Percentiles rank a stretch among this genome's conserved stretches.
phyloP scores from a whole-genome alignment of 345 rosid species.

The Jatropha curcas region DNA sequence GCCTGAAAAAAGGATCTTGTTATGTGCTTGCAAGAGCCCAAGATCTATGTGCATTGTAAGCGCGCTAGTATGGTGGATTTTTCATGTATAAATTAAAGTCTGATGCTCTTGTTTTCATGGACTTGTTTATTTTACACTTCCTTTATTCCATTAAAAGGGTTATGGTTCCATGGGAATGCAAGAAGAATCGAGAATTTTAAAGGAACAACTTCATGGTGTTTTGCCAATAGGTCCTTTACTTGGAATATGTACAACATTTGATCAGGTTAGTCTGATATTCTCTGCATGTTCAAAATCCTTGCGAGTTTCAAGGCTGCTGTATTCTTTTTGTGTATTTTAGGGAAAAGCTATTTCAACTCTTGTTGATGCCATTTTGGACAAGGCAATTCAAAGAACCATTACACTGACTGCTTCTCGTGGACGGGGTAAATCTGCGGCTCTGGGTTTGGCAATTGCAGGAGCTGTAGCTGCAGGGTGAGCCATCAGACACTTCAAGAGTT shows the following conservation, averaged over 20 bases:
- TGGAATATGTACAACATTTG: neutral
- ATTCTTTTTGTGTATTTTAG: neutral
- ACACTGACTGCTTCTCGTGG: neutral
- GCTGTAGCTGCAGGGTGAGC: constrained; percentile 9
- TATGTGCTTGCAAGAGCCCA: too few relatives aligned
- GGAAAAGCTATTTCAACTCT: constrained; percentile 3
- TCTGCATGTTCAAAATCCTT: neutral
- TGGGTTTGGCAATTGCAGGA: constrained; percentile 9
- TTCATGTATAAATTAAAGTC: neutral
- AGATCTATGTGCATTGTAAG: neutral
- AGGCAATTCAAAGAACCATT: neutral
- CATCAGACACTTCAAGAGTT: neutral
- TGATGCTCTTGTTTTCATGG: too few relatives aligned
- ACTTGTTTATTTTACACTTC: too few relatives aligned
- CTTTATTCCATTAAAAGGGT: neutral
- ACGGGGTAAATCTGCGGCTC: constrained; percentile 2
- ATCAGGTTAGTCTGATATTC: neutral
- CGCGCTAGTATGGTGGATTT: neutral
- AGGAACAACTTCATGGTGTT: constrained; percentile 8
- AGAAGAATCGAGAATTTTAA: neutral
- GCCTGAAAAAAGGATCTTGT: too few relatives aligned
- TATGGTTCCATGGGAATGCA: neutral
- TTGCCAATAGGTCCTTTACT: neutral
- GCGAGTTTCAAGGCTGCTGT: neutral
- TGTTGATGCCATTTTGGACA: neutral